These are phyloP conservation scores for Pseudopyricularia javanii DNA, from an alignment of 2,329 filamentous ascomycete genomes.

Conservation along the genomic window DNA sequence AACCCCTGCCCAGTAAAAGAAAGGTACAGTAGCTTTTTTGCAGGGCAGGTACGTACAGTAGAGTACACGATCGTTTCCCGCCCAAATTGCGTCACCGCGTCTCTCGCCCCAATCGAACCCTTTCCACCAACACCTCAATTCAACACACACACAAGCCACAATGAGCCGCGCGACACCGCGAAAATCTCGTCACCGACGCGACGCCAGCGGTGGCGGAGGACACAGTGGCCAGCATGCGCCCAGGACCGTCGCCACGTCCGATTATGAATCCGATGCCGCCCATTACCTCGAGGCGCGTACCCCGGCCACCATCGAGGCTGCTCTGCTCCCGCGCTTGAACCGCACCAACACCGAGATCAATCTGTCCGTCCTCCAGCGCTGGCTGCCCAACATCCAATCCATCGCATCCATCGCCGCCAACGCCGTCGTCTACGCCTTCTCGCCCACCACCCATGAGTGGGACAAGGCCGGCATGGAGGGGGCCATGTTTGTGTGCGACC, in stretches of 20 bases:
- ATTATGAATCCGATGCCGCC: slow-evolving; percentile 56
- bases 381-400: slow-evolving; percentile 59
- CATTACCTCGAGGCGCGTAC: slow-evolving; percentile 30
- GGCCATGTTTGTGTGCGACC: slow-evolving; percentile 74
- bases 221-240: slow-evolving; percentile 25
- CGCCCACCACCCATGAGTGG: slow-evolving; percentile 54
- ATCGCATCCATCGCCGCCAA: slow-evolving; percentile 77
- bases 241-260: slow-evolving; percentile 28
- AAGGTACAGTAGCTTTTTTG: too few species aligned
- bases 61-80: too few species aligned
- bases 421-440: slow-evolving; percentile 76
- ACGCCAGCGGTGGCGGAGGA: slow-evolving; percentile 10
- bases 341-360: slow-evolving; percentile 81
- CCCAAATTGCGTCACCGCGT: too few species aligned
- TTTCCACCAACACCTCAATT: not conserved
- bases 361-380: slow-evolving; percentile 68
- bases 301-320: slow-evolving; percentile 25
- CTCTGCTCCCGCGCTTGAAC: slow-evolving; percentile 35
- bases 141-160: not conserved
- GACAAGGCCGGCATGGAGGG: slow-evolving; percentile 80
- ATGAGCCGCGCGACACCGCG: slow-evolving; percentile 33
- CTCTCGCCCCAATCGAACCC: not conserved
- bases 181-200: slow-evolving; percentile 14
- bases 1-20: too few species aligned
- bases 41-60: too few species aligned